phyloP scores from a whole-genome alignment of 148 eudicot genomes.

The Rhododendron ferrugineum region DNA sequence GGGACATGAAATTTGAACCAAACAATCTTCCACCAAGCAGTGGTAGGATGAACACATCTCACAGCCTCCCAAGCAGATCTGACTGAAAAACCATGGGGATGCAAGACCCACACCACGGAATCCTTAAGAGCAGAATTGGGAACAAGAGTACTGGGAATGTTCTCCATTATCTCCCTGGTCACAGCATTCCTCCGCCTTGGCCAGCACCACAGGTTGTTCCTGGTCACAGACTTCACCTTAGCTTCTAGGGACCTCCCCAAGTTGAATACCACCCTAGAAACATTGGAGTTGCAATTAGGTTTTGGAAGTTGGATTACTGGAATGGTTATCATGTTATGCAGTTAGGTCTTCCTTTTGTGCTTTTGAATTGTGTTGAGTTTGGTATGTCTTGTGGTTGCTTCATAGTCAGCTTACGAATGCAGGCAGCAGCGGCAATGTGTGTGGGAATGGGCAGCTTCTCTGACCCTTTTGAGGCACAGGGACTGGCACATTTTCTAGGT shows the following conservation, averaged over 20 bases:
- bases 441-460: constrained; percentile 93
- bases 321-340: neutral
- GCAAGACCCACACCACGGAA: neutral
- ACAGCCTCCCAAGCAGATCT: neutral
- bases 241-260: neutral
- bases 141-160: neutral
- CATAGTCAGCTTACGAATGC: constrained; percentile 9
- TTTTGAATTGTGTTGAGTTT: neutral
- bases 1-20: neutral
- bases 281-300: neutral
- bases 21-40: neutral
- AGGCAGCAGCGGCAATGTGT: constrained; percentile 97
- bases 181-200: neutral
- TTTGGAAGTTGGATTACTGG: neutral
- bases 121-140: neutral
- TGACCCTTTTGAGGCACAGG: constrained; percentile 96
- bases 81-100: neutral
- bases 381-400: neutral
- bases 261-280: neutral
- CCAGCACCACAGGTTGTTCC: neutral
- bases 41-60: neutral
- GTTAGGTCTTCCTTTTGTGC: neutral
- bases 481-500: constrained; percentile 97
- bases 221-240: neutral
- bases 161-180: neutral